Evolutionary conservation across 495 filamentous ascomycete genomes (phyloP), one percentile per base, ranked within the genome.

Genomic region (Evernia prunastri): DNA sequence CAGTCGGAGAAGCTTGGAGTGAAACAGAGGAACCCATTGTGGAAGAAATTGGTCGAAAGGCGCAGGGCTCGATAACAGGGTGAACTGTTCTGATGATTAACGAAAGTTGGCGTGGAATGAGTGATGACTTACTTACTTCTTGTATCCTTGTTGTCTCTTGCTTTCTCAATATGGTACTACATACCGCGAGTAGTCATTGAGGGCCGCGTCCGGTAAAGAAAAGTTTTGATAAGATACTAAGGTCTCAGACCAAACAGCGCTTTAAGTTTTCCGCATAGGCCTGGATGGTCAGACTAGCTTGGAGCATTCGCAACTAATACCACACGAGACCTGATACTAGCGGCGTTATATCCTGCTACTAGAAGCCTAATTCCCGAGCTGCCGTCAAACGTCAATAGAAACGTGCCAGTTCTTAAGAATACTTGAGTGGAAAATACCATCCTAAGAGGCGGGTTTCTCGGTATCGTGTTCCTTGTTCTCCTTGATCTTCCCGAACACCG

Each of bases 1-100:
- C 43, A 67, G 1, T 35, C 27, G 12, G 49, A 45, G 20, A 35
- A 33, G 11, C 25, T 61, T 37, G 59, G 64, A 23, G 59, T 63
- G n/a, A 63, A 51, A 8, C 54, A 63, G 8, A 36, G 35, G 36
- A 61, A 61, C 18, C 42, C 59, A 1, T 18, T 12, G 17, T 57
- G 53, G 51, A 12, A 36, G 13, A 51, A 35, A 0, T 53, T 61
- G 47, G 20, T 54, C 27, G 36, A 1, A 0, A 57, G 39, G 61
- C 53, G 29, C 27, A 45, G 39, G 39, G 27, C 49, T 53, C 61
- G 49, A 20, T 57, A 10, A 58, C 0, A 9, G 3, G 10, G 15
- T 4, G 39, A 27, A 25, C 15, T 15, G 25, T 47, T 63, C 27
- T 29, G 39, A 37, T n/a, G 40, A 58, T 20, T 33, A 11, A 54